Conservation (phyloP, 1,139 yeast species). For the Chernovozyma aurita region DNA sequence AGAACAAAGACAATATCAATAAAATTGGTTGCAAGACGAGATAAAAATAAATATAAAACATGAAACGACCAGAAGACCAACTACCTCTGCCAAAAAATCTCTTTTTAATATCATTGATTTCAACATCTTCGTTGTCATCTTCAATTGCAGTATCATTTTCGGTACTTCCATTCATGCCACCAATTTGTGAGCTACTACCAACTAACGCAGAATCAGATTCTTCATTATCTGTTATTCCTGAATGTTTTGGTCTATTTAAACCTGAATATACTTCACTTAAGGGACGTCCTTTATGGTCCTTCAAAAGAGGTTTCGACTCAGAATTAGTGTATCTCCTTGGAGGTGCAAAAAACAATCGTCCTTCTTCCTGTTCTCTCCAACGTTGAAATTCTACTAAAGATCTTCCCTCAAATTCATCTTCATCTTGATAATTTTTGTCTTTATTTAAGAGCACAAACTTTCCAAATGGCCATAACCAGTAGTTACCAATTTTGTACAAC, state of each 20-base stretch:
- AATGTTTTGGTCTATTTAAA: constrained; percentile 6
- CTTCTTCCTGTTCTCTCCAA: constrained; percentile 82
- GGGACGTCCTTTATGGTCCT: constrained; percentile 43
- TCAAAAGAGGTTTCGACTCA: constrained; percentile 36
- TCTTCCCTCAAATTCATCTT: constrained; percentile 87
- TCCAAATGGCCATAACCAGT: constrained; percentile 83
- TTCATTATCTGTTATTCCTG: neutral
- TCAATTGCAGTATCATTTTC: neutral
- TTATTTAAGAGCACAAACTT: constrained; percentile 74
- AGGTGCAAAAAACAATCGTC: constrained; percentile 70
- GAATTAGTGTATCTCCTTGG: constrained; percentile 33
- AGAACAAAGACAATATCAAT: constrained; percentile 47
- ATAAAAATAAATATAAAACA: constrained; percentile 75
- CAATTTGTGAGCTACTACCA: neutral
- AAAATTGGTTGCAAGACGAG: constrained; percentile 65
- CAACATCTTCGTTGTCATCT: constrained; percentile 27
- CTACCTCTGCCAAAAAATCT: constrained; percentile 89
- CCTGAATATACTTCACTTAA: constrained; percentile 36
- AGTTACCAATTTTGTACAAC: constrained; percentile 60
- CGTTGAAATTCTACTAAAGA: constrained; percentile 78
- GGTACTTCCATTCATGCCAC: neutral
- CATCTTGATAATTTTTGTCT: constrained; percentile 77
- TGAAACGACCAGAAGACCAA: constrained; percentile 82
- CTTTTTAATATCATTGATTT: constrained; percentile 36
- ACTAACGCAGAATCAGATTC: neutral